Percentiles rank a stretch among this genome's conserved stretches.
These are phyloP conservation scores for Dysphania ambrosioides DNA, from an alignment of 148 eudicot species.

Conservation along the genomic window DNA sequence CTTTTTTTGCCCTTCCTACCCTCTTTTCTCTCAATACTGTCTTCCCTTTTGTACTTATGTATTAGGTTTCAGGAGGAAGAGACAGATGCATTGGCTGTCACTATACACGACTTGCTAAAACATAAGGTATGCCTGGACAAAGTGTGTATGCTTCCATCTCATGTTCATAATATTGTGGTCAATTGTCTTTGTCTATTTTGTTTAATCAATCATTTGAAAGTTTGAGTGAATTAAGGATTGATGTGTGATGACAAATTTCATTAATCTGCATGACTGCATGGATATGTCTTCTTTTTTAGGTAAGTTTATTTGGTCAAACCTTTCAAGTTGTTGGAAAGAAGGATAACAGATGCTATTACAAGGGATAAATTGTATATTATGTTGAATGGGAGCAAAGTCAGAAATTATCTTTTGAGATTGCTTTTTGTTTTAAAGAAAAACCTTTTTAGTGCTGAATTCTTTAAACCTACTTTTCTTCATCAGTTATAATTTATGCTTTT, in stretches of 20 bases:
- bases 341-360: background rate
- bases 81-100: constrained; percentile 44
- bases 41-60: background rate
- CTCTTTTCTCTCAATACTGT: background rate
- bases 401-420: no score
- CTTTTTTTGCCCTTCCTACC: background rate
- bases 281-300: no score
- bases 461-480: background rate
- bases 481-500: no score
- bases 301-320: background rate
- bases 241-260: background rate
- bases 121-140: constrained; percentile 47
- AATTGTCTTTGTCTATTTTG: background rate
- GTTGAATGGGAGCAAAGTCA: no score
- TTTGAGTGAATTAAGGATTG: background rate
- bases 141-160: no score
- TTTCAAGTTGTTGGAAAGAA: background rate
- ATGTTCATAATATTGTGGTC: background rate
- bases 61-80: constrained; percentile 39
- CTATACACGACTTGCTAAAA: constrained; percentile 56
- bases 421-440: no score
- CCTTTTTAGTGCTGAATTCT: background rate
- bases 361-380: background rate
- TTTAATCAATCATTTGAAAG: background rate
- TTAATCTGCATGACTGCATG: background rate